Base-by-base conservation (phyloP, 306 rosid species). In the Trifolium repens region DNA sequence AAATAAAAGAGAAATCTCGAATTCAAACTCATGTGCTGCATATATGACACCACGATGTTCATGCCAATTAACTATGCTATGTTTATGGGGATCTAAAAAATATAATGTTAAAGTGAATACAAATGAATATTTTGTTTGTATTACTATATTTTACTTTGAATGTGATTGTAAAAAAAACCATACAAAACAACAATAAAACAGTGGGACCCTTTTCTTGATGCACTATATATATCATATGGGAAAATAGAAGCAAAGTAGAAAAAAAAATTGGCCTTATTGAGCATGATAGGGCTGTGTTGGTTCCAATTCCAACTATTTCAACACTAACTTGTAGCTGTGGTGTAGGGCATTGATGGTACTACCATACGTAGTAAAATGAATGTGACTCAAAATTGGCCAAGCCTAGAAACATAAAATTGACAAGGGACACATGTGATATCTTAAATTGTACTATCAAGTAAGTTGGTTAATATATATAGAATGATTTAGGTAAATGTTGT, bases 321-420 rank as follows among this genome's bases (percentile, higher is more conserved):
- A 55, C 15, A 13, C 22, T 39, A 3, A 24, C 6, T 58, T 24
- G 26, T 37, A 16, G 77, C 47, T 35, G 52, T 53, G 59, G 68
- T 35, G 59, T 53, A 59, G 68, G 59, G 37, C 67, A 12, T 62
- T 7, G 47, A 40, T 14, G 15, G 3, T 44, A 35, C 55, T 62
- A 14, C 22, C 26, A 67, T 76, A 62, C 62, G 12, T 30, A n/a
- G 40, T 42, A 42, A 73, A 79, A 55, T 43, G 35, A 2, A 30
- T 24, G 7, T 32, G 42, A 44, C 34, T 73, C 40, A 27, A 59
- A 80, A 64, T 34, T 73, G 64, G 52, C 37, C 64, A 73, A 47
- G 60, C 72, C 37, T 9, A 17, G 43, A 69, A 58, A 39, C 50
- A 16, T 0, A 53, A 11, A 67, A 46, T 15, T 67, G 35, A 68